Conservation (phyloP, 108 stramenopile species). For the Cyclotella choctawhatcheeana region DNA sequence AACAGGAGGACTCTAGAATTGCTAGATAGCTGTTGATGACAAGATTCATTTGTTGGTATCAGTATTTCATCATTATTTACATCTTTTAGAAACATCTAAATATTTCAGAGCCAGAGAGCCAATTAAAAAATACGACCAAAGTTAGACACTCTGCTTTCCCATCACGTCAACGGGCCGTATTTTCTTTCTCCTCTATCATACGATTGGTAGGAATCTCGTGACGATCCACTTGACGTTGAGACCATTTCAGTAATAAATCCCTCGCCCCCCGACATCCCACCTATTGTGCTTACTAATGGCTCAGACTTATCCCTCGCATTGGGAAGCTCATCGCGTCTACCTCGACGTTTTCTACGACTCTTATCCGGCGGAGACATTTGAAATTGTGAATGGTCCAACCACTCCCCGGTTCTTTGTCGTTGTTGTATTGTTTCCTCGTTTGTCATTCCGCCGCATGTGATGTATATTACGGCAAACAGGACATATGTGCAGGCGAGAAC, state of each 20-base stretch:
- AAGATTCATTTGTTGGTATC: too few species aligned
- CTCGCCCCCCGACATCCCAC: conserved; percentile 40
- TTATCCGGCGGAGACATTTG: conserved; percentile 33
- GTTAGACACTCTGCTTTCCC: too few species aligned
- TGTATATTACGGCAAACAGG: conserved; percentile 67
- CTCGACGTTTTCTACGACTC: conserved; percentile 29
- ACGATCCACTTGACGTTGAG: conserved; percentile 48
- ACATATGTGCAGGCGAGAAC: conserved; percentile 78
- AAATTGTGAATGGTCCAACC: conserved; percentile 37
- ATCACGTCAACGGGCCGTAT: conserved; percentile 28
- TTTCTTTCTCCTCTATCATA: conserved; percentile 21
- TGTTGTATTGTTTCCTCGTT: conserved; percentile 15
- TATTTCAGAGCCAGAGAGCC: too few species aligned
- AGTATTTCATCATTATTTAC: too few species aligned
- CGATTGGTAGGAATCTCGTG: conserved; percentile 25
- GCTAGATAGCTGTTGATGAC: too few species aligned
- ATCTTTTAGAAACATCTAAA: too few species aligned
- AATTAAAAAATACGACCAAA: too few species aligned
- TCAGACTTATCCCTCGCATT: conserved; percentile 41
- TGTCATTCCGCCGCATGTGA: conserved; percentile 47
- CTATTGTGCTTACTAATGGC: conserved; percentile 36
- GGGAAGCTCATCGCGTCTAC: conserved; percentile 25
- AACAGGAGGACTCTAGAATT: too few species aligned
- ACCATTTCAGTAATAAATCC: conserved; percentile 51
- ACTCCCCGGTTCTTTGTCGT: conserved; percentile 5